Base-by-base conservation (phyloP, 2,329 filamentous ascomycete species). In the Xylaria arbuscula region DNA sequence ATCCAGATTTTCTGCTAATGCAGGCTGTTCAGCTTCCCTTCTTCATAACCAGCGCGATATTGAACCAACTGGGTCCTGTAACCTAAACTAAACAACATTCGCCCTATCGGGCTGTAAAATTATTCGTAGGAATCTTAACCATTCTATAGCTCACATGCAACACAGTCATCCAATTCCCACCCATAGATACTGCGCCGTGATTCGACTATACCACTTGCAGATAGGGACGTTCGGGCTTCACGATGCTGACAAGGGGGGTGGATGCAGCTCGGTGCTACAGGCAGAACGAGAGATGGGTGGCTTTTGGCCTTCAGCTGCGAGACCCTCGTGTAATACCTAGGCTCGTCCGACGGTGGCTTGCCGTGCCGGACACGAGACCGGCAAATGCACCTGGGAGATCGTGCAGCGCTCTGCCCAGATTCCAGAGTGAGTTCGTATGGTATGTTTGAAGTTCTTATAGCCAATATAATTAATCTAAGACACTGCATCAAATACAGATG, bases 401-500 rank as follows among this genome's bases (percentile, higher is more conserved):
- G 45, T 6, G 13, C 22, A 1, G 1, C 19, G 8, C 17, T 15
- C 6, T 55, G 28, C 17, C 38, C 11, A 10, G n/a, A 34, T 15
- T 32, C 19, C 24, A n/a, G n/a, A 45, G n/a, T 45, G 17, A 17
- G 8, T 32, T 15, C 5, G n/a, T 2, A 19, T 13, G 42, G 17
- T 15, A 28, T 6, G 28, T 3, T 63, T 56, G 60, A 60, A 32
- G 61, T 67, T 67, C 48, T 24, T 13, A 24, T 28, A 1, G 9
- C 40, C 7, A 7, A 15, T 48, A 28, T n/a, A 58, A 54, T 58
- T 13, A 48, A 60, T 34, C 13, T 51, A 47, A 67, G 55, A 62
- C 55, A 58, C 19, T 48, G 50, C 48, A 61, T 61, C 19, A 10
- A n/a, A 34, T 36, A 17, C n/a, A 32, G 32, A 32, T 22, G 24